These are phyloP conservation scores for Pythium aquatile DNA, from an alignment of 352 stramenopile species.

Conservation along the genomic window DNA sequence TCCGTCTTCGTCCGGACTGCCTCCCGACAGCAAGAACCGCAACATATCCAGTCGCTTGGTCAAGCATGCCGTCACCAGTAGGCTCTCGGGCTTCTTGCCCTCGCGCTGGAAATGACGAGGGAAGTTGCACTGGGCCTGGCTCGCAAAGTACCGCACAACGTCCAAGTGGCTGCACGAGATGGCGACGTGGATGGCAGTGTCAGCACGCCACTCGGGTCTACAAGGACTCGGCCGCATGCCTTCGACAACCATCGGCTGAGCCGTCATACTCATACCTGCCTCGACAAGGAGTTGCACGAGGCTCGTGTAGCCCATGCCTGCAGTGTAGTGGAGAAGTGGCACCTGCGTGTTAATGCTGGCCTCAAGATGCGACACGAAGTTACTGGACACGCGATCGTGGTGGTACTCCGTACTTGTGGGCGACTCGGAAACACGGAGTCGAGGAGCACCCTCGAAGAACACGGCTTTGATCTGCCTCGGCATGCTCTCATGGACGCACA, in stretches of 20 bases:
- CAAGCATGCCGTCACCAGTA: slow-evolving; percentile 48
- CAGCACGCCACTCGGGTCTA: slow-evolving; percentile 19
- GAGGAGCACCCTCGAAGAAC: slow-evolving; percentile 11
- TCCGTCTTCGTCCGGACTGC: slow-evolving; percentile 16
- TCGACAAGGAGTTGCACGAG: slow-evolving; percentile 39
- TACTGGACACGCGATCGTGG: slow-evolving; percentile 17
- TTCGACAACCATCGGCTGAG: neutral
- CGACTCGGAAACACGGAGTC: slow-evolving; percentile 6
- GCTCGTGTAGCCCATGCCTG: slow-evolving; percentile 34
- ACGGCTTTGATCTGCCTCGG: slow-evolving; percentile 7
- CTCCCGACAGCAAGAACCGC: slow-evolving; percentile 36
- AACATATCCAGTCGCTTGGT: slow-evolving; percentile 36
- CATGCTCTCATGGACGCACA: slow-evolving; percentile 19
- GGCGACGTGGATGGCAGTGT: slow-evolving; percentile 54
- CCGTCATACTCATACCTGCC: slow-evolving; percentile 46
- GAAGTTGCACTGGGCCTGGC: slow-evolving; percentile 45
- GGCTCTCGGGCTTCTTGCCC: slow-evolving; percentile 35
- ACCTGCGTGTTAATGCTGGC: slow-evolving; percentile 41
- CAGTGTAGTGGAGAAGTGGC: slow-evolving; percentile 41
- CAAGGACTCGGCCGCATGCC: neutral
- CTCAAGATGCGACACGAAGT: slow-evolving; percentile 46
- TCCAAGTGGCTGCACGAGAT: slow-evolving; percentile 47
- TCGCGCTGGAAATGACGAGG: slow-evolving; percentile 42
- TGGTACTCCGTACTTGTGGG: slow-evolving; percentile 10
- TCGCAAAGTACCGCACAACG: slow-evolving; percentile 41